Evolutionary conservation across 495 filamentous ascomycete species (phyloP).

Genomic region (Glutinoglossum americanum): DNA sequence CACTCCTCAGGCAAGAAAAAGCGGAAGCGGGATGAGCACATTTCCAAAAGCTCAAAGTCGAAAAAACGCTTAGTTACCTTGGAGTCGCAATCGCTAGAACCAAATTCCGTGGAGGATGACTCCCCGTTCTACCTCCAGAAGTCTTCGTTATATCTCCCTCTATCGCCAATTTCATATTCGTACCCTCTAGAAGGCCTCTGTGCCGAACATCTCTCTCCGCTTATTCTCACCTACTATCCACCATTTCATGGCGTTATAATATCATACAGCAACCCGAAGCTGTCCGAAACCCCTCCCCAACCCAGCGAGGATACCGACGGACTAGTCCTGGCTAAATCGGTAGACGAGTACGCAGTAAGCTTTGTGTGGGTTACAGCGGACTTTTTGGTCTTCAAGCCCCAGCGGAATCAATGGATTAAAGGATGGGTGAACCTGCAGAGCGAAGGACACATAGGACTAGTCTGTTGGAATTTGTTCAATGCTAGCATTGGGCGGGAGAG

Average conservation of each 20-base stretch:
- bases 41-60: slow-evolving; percentile 17
- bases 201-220: slow-evolving; percentile 54
- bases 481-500: slow-evolving; percentile 44
- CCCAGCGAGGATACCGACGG: slow-evolving; percentile 24
- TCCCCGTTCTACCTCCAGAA: slow-evolving; percentile 41
- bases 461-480: slow-evolving; percentile 57
- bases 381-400: slow-evolving; percentile 46
- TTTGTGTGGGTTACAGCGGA: slow-evolving; percentile 55
- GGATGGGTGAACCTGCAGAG: slow-evolving; percentile 52
- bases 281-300: slow-evolving; percentile 13
- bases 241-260: slow-evolving; percentile 48
- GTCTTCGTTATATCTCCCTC: slow-evolving; percentile 45
- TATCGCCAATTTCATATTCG: slow-evolving; percentile 42
- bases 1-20: slow-evolving; percentile 23
- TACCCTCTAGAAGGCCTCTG: slow-evolving; percentile 43
- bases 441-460: slow-evolving; percentile 46
- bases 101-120: slow-evolving; percentile 10
- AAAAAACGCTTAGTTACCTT: slow-evolving; percentile 18
- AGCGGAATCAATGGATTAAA: slow-evolving; percentile 33
- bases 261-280: slow-evolving; percentile 37
- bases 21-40: slow-evolving; percentile 29
- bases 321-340: slow-evolving; percentile 28
- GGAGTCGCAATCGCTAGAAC: slow-evolving; percentile 17
- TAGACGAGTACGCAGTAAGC: slow-evolving; percentile 45
- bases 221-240: slow-evolving; percentile 54